Percentiles rank a stretch among this genome's conserved stretches.
Evolutionary conservation across 169 alveolate genomes (phyloP).

Genomic region (Eimeria necatrix): DNA sequence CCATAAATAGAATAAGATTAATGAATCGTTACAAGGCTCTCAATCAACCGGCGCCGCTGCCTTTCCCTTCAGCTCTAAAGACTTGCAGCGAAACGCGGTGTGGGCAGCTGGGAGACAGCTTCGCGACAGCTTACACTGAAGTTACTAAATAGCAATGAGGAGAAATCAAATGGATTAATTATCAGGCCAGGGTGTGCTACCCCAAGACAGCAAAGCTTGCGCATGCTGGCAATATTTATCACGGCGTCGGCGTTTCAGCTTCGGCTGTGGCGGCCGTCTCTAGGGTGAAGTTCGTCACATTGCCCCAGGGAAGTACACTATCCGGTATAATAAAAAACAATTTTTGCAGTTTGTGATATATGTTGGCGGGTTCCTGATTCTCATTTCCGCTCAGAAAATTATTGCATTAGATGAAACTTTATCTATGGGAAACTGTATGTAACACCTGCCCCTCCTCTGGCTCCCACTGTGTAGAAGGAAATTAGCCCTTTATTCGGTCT

Average conservation of each 20-base stretch:
- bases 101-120: neutral
- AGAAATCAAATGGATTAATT: neutral
- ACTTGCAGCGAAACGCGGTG: neutral
- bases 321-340: too few relatives aligned
- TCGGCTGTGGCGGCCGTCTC: constrained; percentile 37
- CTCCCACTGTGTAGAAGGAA: too few relatives aligned
- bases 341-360: too few relatives aligned
- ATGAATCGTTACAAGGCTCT: neutral
- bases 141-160: neutral
- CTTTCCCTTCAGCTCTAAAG: neutral
- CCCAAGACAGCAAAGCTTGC: neutral
- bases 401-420: too few relatives aligned
- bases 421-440: too few relatives aligned
- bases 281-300: neutral
- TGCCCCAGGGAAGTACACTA: too few relatives aligned
- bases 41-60: neutral
- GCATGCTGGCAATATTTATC: constrained; percentile 4
- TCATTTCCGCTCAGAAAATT: too few relatives aligned
- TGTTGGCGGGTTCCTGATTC: too few relatives aligned
- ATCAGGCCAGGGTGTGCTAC: neutral
- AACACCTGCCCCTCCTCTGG: too few relatives aligned
- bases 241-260: neutral
- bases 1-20: neutral
- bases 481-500: too few relatives aligned
- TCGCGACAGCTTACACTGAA: neutral